These are phyloP conservation scores for Kalaharituber pfeilii DNA, from an alignment of 2,329 filamentous ascomycete species.

Conservation along the genomic window DNA sequence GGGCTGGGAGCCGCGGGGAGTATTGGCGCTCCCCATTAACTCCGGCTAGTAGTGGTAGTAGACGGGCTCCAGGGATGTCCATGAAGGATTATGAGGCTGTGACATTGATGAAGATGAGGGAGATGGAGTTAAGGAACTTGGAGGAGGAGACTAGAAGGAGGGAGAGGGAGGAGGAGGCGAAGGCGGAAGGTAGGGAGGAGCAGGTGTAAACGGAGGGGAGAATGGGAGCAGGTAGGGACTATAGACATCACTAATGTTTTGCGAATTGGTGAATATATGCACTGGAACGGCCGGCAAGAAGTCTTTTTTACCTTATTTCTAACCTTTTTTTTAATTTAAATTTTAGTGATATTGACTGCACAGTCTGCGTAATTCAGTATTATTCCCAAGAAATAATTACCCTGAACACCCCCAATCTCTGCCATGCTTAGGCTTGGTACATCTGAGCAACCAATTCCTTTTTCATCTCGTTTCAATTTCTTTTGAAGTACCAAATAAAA, in stretches of 20 bases:
- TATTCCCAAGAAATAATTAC: too few relatives aligned
- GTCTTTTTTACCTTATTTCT: too few relatives aligned
- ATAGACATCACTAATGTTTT: background rate
- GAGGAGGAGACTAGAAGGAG: slow-evolving; percentile 19
- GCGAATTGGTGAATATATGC: background rate
- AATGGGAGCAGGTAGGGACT: background rate
- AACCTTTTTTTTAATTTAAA: background rate
- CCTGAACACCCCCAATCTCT: too few relatives aligned
- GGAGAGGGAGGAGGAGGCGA: slow-evolving; percentile 17
- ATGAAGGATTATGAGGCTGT: slow-evolving; percentile 20
- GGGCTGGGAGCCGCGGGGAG: slow-evolving; percentile 20
- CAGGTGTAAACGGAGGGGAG: background rate
- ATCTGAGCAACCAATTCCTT: too few relatives aligned
- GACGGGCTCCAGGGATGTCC: slow-evolving; percentile 2
- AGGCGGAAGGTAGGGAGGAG: slow-evolving; percentile 16
- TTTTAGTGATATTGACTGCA: background rate
- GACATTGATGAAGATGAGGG: slow-evolving; percentile 22
- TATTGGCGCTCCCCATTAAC: too few relatives aligned
- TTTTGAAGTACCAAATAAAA: too few relatives aligned
- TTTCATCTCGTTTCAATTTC: too few relatives aligned
- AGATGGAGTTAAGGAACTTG: too few relatives aligned
- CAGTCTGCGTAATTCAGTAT: too few relatives aligned
- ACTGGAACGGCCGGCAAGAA: too few relatives aligned
- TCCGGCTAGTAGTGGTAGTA: slow-evolving; percentile 4
- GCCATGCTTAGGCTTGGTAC: too few relatives aligned